Base-by-base conservation (phyloP, 2,329 filamentous ascomycete genomes). In the Scedosporium dehoogii region DNA sequence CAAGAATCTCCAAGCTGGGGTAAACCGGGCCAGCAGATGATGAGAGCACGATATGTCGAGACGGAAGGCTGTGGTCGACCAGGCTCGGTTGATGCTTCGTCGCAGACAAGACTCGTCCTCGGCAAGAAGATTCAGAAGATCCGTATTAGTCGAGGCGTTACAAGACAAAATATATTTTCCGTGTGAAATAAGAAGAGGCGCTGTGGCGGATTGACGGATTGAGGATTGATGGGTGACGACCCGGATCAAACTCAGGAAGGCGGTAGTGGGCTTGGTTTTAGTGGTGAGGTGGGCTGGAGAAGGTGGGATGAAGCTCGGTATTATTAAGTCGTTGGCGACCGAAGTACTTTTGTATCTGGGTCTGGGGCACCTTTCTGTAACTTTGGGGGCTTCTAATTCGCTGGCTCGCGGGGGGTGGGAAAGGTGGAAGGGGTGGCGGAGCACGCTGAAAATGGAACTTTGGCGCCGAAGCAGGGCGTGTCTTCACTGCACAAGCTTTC, bases 361-460 rank as follows among this genome's bases (percentile, higher is more conserved):
- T 29, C 51, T 7, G 51, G 51, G 51, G 51, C 56, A 27, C 59
- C 59, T 60, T 29, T 53, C 29, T 42, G 44, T 51, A 33, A 38
- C 33, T 16, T 56, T 21, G 48, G 59, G 25, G 16, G 59, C n/a
- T 23, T 14, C 38, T 61, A 51, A 61, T 61, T 61, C 48, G 59
- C 48, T 55, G 25, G 23, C 46, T 29, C 14, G 42, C n/a, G 25
- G 59, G 58, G 44, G 29, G 56, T 21, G 56, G 33, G 33, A 38
- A 38, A 10, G 10, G 33, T 38, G 10, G 23, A 53, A 51, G 21
- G 41, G 9, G 38, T 59, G 58, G 41, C 38, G 58, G 58, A 27
- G 18, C 33, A 25, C 21, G 5, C 42, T 60, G n/a, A 12, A 33
- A 33, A 60, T 23, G 25, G 59, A 18, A 27, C 25, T 55, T 9